Percentiles rank a stretch among this genome's conserved stretches.
phyloP scores from a whole-genome alignment of 2,329 filamentous ascomycete genomes.

The Ceratocystiopsis sp. region DNA sequence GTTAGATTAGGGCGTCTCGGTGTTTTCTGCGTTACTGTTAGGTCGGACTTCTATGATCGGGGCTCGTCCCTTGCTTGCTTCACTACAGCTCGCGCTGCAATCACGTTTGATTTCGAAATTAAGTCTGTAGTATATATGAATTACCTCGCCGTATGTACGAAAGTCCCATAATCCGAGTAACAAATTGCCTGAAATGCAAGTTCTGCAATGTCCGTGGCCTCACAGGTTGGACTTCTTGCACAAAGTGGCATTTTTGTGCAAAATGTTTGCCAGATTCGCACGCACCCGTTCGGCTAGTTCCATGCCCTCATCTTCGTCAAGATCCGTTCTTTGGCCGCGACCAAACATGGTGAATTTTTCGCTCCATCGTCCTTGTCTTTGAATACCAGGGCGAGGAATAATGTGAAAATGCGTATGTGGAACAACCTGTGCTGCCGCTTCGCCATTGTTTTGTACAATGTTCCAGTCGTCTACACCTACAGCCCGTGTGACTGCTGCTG shows the following conservation, averaged over 20 bases:
- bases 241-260: slow-evolving; percentile 10
- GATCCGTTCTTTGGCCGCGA: slow-evolving; percentile 49
- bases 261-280: slow-evolving; percentile 6
- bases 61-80: too few species aligned
- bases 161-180: too few species aligned
- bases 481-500: slow-evolving; percentile 48
- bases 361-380: slow-evolving; percentile 32
- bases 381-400: slow-evolving; percentile 63
- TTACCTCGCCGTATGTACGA: too few species aligned
- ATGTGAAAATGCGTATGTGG: slow-evolving; percentile 91
- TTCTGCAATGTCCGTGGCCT: background rate
- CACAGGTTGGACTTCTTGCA: background rate
- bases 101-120: too few species aligned
- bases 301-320: slow-evolving; percentile 59
- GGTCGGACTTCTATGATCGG: too few species aligned
- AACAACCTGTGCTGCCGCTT: slow-evolving; percentile 78
- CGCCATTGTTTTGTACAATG: slow-evolving; percentile 89
- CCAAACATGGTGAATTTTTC: slow-evolving; percentile 75
- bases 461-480: slow-evolving; percentile 79
- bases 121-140: too few species aligned
- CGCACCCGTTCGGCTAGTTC: slow-evolving; percentile 28
- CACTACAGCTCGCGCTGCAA: too few species aligned
- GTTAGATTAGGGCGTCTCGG: too few species aligned
- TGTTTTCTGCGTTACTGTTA: too few species aligned
- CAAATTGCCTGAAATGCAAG: too few species aligned